These are phyloP conservation scores for Colletotrichum tropicicola DNA, from an alignment of 2,329 filamentous ascomycete genomes.

Conservation along the genomic window DNA sequence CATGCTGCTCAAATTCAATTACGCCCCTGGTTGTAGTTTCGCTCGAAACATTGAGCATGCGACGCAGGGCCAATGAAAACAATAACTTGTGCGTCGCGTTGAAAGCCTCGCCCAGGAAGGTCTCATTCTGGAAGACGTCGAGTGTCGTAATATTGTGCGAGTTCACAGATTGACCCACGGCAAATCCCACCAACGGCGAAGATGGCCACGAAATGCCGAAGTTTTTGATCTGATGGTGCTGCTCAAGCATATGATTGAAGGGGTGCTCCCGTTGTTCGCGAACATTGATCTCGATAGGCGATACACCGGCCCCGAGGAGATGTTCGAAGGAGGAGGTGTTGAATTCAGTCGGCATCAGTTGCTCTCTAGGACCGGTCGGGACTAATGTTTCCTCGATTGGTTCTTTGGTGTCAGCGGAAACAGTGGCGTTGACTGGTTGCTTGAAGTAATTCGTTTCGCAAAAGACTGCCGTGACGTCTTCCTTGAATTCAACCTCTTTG, in stretches of 20 bases:
- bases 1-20: conserved; percentile 33
- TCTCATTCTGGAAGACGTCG: not conserved
- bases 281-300: not conserved
- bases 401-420: conserved; percentile 33
- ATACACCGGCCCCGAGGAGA: conserved; percentile 40
- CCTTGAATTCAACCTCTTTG: not conserved
- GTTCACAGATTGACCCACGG: conserved; percentile 37
- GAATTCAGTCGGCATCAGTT: conserved; percentile 38
- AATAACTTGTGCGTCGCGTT: conserved; percentile 38
- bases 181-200: conserved; percentile 45
- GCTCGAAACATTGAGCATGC: not conserved
- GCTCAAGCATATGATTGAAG: conserved; percentile 35
- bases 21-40: not conserved
- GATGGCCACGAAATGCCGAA: conserved; percentile 31
- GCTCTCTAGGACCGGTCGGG: conserved; percentile 1
- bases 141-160: conserved; percentile 22
- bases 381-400: conserved; percentile 29
- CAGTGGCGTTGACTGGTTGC: conserved; percentile 51
- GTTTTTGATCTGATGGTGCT: conserved; percentile 31
- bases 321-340: conserved; percentile 45
- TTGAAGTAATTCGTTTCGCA: conserved; percentile 55
- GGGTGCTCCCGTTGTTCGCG: conserved; percentile 37
- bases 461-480: conserved; percentile 46
- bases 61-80: conserved; percentile 38
- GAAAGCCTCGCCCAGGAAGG: conserved; percentile 29